Base-by-base conservation (phyloP, 2,329 filamentous ascomycete genomes). In the Tolypocladium inflatum region DNA sequence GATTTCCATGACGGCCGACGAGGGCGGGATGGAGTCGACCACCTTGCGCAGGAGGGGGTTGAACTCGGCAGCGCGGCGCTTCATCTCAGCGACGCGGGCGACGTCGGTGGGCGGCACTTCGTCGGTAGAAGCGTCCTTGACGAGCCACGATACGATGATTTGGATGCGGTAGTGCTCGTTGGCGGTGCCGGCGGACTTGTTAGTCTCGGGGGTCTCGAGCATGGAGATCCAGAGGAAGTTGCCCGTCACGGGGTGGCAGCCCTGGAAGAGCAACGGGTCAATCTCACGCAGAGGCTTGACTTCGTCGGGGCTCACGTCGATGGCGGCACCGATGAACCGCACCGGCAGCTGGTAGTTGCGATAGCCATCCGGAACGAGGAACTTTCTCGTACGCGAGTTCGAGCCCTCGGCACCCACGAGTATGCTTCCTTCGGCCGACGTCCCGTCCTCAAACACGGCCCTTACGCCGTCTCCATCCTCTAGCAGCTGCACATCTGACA, bases 241-340 rank as follows among this genome's bases (percentile, higher is more conserved):
- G 54, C 76, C 74, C 1, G 76, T 79, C 4, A 73, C 68, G 0
- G 80, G 79, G 63, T 84, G 78, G 13, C 76, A 72, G 3, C 78
- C 81, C 59, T 82, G 78, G 63, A 84, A 80, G 30, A 83, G 76
- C 45, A 79, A 73, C 0, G 80, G 80, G 59, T 84, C 80, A 33
- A 83, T 74, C 1, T 69, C 71, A n/a, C 74, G 70, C 9, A 80
- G 68, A 8, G 71, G 63, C 69, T 65, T 61, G 71, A 64, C 67
- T 70, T 74, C 63, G 61, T 72, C 67, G 26, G 72, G 66, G 1
- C 69, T 73, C 59, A 78, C 67, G 55, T 72, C 65, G 1, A 73
- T 63, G 5, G 71, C 68, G 2, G 70, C 70, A 6, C 75, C 76
- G 23, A 75, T 62, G 55, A 78, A 63, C 23, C 70, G 69, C 15